These are phyloP conservation scores for Heimioporus retisporus DNA, from an alignment of 1,284 basidiomycete genomes.

Conservation along the genomic window DNA sequence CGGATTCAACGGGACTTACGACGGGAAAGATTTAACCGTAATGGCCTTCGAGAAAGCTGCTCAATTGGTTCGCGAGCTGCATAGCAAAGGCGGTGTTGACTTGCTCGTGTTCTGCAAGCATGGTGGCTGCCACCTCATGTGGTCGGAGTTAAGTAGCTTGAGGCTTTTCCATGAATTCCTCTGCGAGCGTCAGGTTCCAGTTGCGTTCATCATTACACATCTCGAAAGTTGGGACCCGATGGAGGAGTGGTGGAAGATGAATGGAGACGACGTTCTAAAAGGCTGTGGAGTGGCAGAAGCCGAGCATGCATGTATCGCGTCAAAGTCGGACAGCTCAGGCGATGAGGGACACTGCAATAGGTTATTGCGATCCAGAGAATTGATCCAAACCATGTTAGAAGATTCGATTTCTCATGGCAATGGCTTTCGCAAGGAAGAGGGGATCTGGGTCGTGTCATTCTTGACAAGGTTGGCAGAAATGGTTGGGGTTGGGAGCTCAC, in stretches of 20 bases:
- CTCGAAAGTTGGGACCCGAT: constrained; percentile 43
- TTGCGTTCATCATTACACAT: constrained; percentile 51
- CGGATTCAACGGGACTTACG: constrained; percentile 30
- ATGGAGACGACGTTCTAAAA: constrained; percentile 26
- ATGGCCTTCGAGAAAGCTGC: constrained; percentile 47
- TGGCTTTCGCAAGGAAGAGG: constrained; percentile 26
- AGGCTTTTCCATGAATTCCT: constrained; percentile 47
- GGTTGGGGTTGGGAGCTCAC: constrained; percentile 20
- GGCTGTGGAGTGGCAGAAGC: constrained; percentile 23
- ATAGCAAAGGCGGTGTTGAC: constrained; percentile 42
- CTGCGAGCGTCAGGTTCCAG: constrained; percentile 47
- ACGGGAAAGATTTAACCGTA: constrained; percentile 22
- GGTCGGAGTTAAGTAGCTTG: constrained; percentile 39
- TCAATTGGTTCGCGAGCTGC: constrained; percentile 43
- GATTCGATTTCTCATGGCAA: constrained; percentile 30
- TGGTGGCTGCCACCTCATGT: constrained; percentile 34
- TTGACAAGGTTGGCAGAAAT: constrained; percentile 25
- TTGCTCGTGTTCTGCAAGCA: constrained; percentile 51
- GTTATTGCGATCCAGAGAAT: constrained; percentile 22
- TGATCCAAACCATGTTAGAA: constrained; percentile 33
- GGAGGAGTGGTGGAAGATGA: constrained; percentile 38
- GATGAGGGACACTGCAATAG: constrained; percentile 19
- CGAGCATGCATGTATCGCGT: constrained; percentile 43
- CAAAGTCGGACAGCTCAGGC: constrained; percentile 13
- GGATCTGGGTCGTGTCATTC: constrained; percentile 37